Conservation (phyloP, 179 eudicot species). For the Sideroxylon spinosum region DNA sequence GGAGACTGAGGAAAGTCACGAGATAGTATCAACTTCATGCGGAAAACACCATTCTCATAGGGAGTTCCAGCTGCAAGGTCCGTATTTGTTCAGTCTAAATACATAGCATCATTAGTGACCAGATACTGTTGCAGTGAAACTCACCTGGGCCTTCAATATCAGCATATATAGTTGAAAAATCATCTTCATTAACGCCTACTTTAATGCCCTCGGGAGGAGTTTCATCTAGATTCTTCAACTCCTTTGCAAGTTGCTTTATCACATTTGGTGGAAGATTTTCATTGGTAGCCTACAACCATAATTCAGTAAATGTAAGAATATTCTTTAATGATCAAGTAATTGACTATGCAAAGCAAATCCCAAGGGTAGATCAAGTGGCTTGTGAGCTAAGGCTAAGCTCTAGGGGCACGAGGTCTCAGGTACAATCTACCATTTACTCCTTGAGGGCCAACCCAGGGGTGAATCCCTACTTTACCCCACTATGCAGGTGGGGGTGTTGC, state of each 20-base stretch:
- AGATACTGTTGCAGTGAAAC: neutral
- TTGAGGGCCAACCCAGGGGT: too few relatives aligned
- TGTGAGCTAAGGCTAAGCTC: too few relatives aligned
- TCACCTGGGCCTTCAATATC: conserved; percentile 97
- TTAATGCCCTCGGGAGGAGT: conserved; percentile 98
- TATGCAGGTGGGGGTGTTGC: too few relatives aligned
- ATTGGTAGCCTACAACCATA: conserved; percentile 78
- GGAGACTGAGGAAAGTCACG: conserved; percentile 88
- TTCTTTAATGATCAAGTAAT: neutral
- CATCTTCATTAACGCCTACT: too few relatives aligned
- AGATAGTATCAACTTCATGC: conserved; percentile 86
- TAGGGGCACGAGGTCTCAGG: too few relatives aligned
- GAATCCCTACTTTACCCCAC: too few relatives aligned
- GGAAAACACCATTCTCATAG: conserved; percentile 87
- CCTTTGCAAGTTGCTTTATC: conserved; percentile 87
- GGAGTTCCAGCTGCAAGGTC: conserved; percentile 91
- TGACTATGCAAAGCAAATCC: neutral
- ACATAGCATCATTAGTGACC: neutral
- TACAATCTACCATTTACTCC: too few relatives aligned
- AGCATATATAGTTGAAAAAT: conserved; percentile 83
- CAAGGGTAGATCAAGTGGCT: too few relatives aligned
- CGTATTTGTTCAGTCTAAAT: conserved; percentile 20
- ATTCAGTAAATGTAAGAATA: too few relatives aligned
- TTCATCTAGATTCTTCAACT: conserved; percentile 94
- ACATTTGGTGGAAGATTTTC: conserved; percentile 98